Conservation (phyloP, 2,329 filamentous ascomycete species). For the Davidsoniella eucalypti region DNA sequence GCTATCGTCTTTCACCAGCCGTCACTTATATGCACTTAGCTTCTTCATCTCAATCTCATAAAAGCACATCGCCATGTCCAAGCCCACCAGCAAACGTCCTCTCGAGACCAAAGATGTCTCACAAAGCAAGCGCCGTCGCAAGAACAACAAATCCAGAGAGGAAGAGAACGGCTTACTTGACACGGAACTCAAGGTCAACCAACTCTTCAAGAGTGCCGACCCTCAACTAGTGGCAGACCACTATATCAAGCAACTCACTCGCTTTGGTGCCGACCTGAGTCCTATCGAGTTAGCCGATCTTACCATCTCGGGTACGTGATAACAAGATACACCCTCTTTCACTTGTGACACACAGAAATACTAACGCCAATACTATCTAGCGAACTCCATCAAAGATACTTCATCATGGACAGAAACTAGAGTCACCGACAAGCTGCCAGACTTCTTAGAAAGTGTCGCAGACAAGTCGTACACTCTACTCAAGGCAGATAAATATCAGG, state of each 20-base stretch:
- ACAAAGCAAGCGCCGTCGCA: constrained; percentile 25
- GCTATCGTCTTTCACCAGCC: not conserved
- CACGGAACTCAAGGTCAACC: constrained; percentile 60
- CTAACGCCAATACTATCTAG: constrained; percentile 24
- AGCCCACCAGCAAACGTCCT: constrained; percentile 36
- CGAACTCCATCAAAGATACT: constrained; percentile 61
- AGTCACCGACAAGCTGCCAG: constrained; percentile 31
- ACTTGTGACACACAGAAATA: not conserved
- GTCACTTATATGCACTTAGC: not conserved
- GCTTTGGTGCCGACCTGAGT: constrained; percentile 68
- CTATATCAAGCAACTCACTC: constrained; percentile 59
- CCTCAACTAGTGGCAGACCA: constrained; percentile 70
- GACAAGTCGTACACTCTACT: constrained; percentile 42
- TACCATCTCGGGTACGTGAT: constrained; percentile 52
- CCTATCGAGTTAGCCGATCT: constrained; percentile 71
- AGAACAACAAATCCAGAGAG: constrained; percentile 40
- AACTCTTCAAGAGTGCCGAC: constrained; percentile 68
- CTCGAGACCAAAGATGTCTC: constrained; percentile 22
- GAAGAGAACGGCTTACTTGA: constrained; percentile 42
- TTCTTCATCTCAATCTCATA: no score
- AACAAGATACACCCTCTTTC: not conserved
- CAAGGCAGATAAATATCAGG: constrained; percentile 49
- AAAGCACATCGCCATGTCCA: constrained; percentile 20
- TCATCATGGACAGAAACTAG: constrained; percentile 54
- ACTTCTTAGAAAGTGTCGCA: constrained; percentile 52